These are phyloP conservation scores for Colletotrichum plurivorum DNA, from an alignment of 2,329 filamentous ascomycete species.

Conservation along the genomic window DNA sequence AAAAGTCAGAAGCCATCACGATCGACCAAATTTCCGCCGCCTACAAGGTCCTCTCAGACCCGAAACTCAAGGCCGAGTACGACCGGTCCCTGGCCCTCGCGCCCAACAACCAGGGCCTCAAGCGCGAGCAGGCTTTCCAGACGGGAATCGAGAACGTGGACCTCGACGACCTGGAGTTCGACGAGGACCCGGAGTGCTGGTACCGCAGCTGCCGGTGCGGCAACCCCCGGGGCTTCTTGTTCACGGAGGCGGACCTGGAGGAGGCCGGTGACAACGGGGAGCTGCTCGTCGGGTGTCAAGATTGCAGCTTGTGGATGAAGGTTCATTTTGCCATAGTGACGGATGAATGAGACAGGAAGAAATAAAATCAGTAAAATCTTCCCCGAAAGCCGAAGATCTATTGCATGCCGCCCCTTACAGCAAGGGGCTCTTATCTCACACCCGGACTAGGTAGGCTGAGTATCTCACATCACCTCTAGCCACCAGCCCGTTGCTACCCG, in stretches of 20 bases:
- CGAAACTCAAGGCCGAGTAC: constrained; percentile 65
- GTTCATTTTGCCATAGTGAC: constrained; percentile 72
- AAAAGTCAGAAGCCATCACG: constrained; percentile 54
- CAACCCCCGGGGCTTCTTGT: constrained; percentile 71
- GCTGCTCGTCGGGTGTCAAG: constrained; percentile 74
- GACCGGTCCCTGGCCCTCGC: constrained; percentile 62
- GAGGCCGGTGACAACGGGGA: constrained; percentile 71
- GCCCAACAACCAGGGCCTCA: constrained; percentile 44
- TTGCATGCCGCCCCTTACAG: too few species aligned
- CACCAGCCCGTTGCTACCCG: too few species aligned
- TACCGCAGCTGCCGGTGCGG: constrained; percentile 74
- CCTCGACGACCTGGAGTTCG: constrained; percentile 73
- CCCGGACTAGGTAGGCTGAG: too few species aligned
- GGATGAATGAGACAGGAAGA: constrained; percentile 41
- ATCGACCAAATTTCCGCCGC: constrained; percentile 76
- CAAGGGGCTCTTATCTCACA: too few species aligned
- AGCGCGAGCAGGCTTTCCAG: constrained; percentile 55
- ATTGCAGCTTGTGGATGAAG: constrained; percentile 77
- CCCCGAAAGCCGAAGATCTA: too few species aligned
- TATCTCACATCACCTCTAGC: too few species aligned
- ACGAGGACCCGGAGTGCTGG: constrained; percentile 64
- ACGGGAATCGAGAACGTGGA: constrained; percentile 76
- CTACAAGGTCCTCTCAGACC: constrained; percentile 68
- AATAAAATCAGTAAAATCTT: neutral
- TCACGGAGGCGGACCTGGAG: constrained; percentile 72